A percentile compares a stretch with the other conserved stretches of the same genome.
Evolutionary conservation across 176 grass and related monocot genomes (phyloP).

Genomic region (Cymbopogon citratus): DNA sequence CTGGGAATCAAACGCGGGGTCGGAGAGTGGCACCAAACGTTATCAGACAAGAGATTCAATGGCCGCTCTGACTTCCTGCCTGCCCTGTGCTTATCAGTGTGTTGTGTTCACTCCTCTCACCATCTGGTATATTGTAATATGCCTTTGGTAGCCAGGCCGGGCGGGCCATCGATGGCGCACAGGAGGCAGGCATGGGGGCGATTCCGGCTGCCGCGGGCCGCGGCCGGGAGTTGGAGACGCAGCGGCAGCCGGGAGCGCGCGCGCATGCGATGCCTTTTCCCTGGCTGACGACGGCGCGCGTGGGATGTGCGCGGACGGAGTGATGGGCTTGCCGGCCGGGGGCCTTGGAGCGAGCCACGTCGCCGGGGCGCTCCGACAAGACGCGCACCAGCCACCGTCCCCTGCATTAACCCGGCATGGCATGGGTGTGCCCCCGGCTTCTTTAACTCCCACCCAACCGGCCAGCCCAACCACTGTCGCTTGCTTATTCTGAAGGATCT

Average conservation of each 20-base stretch:
- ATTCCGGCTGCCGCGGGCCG: neutral
- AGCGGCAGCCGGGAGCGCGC: neutral
- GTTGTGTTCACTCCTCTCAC: neutral
- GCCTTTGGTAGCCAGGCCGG: neutral
- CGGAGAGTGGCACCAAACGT: neutral
- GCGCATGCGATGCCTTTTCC: neutral
- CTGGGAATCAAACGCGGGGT: neutral
- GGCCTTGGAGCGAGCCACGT: slow-evolving; percentile 7
- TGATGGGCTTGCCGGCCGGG: neutral
- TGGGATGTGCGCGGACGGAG: neutral
- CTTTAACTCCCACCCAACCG: neutral
- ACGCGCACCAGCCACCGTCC: slow-evolving; percentile 13
- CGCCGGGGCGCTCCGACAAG: slow-evolving; percentile 12
- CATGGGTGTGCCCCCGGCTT: slow-evolving; percentile 16
- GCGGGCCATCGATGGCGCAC: neutral
- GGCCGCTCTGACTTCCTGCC: slow-evolving; percentile 40
- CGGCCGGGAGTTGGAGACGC: neutral
- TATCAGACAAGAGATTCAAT: slow-evolving; percentile 40
- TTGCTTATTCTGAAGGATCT: neutral
- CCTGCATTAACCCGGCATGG: slow-evolving; percentile 12
- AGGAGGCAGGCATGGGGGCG: neutral
- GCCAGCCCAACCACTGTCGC: neutral
- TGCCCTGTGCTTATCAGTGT: neutral
- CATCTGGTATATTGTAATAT: neutral
- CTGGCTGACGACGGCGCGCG: neutral